These are phyloP conservation scores for Croton setiger DNA, from an alignment of 441 rosid genomes.

Conservation along the genomic window DNA sequence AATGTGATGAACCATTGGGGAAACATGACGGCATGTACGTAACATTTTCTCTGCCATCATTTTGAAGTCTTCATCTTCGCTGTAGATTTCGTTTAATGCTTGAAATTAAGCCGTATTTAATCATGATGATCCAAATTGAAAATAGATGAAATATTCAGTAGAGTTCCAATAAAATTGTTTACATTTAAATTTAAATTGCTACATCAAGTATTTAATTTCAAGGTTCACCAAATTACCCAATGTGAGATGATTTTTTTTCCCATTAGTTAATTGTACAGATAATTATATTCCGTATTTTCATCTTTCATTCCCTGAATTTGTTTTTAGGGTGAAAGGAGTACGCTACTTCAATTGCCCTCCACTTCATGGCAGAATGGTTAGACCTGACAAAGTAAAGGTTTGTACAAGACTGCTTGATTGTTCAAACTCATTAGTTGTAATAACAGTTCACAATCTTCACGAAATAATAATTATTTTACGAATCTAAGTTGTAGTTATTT, in stretches of 20 bases:
- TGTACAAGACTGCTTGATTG: constrained; percentile 5
- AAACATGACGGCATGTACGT: constrained; percentile 96
- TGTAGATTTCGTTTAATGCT: not conserved
- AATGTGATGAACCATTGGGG: constrained; percentile 92
- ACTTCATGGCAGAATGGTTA: constrained; percentile 33
- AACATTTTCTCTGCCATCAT: constrained; percentile 5
- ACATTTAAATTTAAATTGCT: not conserved
- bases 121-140: not conserved
- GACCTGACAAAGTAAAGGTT: constrained; percentile 39
- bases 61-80: not conserved
- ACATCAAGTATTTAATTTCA: not conserved
- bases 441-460: not conserved
- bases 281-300: not conserved
- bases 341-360: constrained; percentile 29
- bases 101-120: not conserved
- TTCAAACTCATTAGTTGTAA: not conserved
- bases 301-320: not conserved
- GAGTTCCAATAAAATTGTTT: not conserved
- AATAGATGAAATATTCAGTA: not conserved
- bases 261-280: not conserved
- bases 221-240: not conserved
- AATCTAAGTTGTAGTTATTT: not conserved
- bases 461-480: not conserved
- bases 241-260: not conserved
- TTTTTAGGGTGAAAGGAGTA: constrained; percentile 29